phyloP scores from a whole-genome alignment of 768 basidiomycete species.

The Tricholoma matsutake region DNA sequence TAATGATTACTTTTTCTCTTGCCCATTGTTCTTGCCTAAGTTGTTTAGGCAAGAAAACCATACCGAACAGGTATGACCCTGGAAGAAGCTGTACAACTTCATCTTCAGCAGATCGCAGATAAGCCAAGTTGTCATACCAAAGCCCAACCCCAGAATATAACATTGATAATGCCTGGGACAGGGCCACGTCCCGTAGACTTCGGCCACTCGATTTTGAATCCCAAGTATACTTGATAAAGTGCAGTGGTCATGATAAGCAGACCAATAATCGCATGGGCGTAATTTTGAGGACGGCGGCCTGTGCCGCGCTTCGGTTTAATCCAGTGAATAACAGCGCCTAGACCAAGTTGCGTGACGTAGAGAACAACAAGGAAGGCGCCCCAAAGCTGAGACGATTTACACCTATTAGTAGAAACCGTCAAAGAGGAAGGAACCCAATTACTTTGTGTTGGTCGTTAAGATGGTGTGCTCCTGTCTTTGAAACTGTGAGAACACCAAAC shows the following conservation, averaged over 20 bases:
- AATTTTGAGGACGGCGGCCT: constrained; percentile 51
- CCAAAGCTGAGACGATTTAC: constrained; percentile 32
- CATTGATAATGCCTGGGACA: constrained; percentile 33
- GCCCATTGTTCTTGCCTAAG: constrained; percentile 42
- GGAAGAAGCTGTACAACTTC: constrained; percentile 34
- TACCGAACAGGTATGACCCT: constrained; percentile 38
- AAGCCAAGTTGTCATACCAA: constrained; percentile 34
- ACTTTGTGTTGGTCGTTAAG: constrained; percentile 51
- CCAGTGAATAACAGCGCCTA: constrained; percentile 54
- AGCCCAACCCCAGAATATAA: constrained; percentile 48
- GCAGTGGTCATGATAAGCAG: constrained; percentile 47
- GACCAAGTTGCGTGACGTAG: constrained; percentile 44
- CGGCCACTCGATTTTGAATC: constrained; percentile 50
- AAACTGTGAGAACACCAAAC: constrained; percentile 42
- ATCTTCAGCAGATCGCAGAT: neutral
- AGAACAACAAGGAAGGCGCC: constrained; percentile 50
- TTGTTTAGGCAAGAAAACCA: constrained; percentile 45
- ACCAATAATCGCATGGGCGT: constrained; percentile 54
- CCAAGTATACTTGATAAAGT: constrained; percentile 47
- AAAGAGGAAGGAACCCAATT: neutral
- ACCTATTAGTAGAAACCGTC: constrained; percentile 1
- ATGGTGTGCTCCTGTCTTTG: constrained; percentile 31
- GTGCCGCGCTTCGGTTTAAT: constrained; percentile 38
- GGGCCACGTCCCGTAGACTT: constrained; percentile 39
- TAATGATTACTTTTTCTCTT: constrained; percentile 8